Evolutionary conservation across 768 basidiomycete species (phyloP).

Genomic region (Leccinum disarticulatum): DNA sequence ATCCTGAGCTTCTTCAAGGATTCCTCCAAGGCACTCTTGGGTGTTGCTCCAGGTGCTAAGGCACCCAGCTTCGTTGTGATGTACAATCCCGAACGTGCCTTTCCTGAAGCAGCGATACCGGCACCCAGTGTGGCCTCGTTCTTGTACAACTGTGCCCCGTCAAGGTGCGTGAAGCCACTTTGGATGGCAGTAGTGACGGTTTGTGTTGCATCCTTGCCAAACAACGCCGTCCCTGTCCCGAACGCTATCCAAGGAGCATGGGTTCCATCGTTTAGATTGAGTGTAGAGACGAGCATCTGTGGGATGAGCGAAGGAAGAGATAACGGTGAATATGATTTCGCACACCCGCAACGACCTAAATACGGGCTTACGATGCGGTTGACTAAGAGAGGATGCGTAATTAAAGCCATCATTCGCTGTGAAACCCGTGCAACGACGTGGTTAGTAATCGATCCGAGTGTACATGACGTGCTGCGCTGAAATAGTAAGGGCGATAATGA

Average conservation of each 20-base stretch:
- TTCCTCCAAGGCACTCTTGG: conserved; percentile 48
- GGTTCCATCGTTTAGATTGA: conserved; percentile 56
- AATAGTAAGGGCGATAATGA: not conserved
- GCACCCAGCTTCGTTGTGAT: conserved; percentile 56
- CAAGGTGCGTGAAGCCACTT: conserved; percentile 58
- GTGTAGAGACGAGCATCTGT: conserved; percentile 29
- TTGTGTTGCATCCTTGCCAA: conserved; percentile 40
- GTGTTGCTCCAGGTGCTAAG: conserved; percentile 40
- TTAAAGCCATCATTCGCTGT: too few relatives aligned
- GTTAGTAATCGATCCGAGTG: not conserved
- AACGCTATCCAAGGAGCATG: conserved; percentile 57
- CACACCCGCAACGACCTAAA: conserved; percentile 2
- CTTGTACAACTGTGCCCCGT: conserved; percentile 59
- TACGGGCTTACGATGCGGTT: conserved; percentile 6
- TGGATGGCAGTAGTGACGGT: conserved; percentile 49
- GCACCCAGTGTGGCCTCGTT: conserved; percentile 56
- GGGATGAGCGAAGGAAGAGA: conserved; percentile 9
- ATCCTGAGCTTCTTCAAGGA: conserved; percentile 56
- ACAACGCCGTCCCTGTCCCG: conserved; percentile 62
- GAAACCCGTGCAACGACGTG: not conserved
- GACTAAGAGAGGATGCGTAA: conserved; percentile 7
- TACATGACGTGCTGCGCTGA: not conserved
- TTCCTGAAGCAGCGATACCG: conserved; percentile 50
- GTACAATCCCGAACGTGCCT: conserved; percentile 56
- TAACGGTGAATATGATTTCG: not conserved